phyloP scores from a whole-genome alignment of 805 yeast genomes.

The Kodamaea leandrae region DNA sequence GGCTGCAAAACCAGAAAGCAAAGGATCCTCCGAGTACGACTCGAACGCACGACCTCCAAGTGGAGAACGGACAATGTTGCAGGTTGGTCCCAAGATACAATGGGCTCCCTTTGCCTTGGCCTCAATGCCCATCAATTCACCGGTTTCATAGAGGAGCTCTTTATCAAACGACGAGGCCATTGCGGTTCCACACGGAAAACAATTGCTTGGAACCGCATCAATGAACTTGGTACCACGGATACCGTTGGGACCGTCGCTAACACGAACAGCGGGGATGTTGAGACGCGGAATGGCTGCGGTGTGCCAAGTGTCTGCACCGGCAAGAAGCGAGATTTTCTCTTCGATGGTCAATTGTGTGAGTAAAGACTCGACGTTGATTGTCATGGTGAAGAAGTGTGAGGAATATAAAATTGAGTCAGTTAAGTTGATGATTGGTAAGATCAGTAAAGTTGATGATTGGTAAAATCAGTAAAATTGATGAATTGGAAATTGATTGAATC shows the following conservation, averaged over 20 bases:
- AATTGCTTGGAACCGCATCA: conserved; percentile 51
- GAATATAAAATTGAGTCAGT: no score
- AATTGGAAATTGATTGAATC: no score
- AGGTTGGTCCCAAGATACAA: conserved; percentile 47
- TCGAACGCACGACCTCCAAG: conserved; percentile 65
- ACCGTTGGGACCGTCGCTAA: conserved; percentile 62
- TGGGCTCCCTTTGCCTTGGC: conserved; percentile 54
- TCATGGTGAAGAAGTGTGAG: neutral
- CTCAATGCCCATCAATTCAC: conserved; percentile 52
- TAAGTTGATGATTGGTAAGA: no score
- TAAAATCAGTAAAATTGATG: no score
- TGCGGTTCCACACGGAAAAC: conserved; percentile 61
- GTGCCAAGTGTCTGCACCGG: conserved; percentile 26
- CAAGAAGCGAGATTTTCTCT: conserved; percentile 37
- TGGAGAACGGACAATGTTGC: conserved; percentile 56
- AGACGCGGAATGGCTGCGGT: conserved; percentile 16
- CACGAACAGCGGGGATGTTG: conserved; percentile 16
- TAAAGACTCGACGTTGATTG: conserved; percentile 26
- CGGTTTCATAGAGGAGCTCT: conserved; percentile 47
- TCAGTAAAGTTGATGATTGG: no score
- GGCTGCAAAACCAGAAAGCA: conserved; percentile 45
- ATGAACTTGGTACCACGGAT: conserved; percentile 57
- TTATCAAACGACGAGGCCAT: conserved; percentile 57
- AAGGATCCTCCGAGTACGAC: conserved; percentile 61
- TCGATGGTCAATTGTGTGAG: conserved; percentile 30